A percentile compares a stretch with the other conserved stretches of the same genome.
These are phyloP conservation scores for Senna tora DNA, from an alignment of 306 rosid species.

Conservation along the genomic window DNA sequence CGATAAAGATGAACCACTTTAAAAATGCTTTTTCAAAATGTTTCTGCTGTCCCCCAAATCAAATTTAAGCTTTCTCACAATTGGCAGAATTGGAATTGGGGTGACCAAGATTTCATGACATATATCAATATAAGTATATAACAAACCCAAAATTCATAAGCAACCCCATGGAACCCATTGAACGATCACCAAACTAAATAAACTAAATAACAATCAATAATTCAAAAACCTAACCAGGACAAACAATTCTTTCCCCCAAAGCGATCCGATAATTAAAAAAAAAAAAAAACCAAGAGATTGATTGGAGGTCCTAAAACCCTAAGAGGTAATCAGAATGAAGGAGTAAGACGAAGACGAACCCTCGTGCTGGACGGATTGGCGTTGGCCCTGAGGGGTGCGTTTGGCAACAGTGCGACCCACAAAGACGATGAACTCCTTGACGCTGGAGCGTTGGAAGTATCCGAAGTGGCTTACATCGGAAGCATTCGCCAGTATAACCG, in stretches of 20 bases:
- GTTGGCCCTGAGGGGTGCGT: constrained; percentile 91
- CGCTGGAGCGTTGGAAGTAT: constrained; percentile 80
- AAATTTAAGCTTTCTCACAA: not conserved
- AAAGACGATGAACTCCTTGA: constrained; percentile 62
- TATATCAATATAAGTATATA: not conserved
- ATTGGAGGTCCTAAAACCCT: not conserved
- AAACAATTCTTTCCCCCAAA: not conserved
- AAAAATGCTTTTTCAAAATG: not conserved
- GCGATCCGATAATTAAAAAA: not conserved
- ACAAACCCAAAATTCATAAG: not conserved
- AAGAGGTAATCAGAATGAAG: not conserved
- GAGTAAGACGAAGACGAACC: constrained; percentile 40
- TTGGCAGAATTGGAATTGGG: not conserved
- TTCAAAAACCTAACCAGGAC: not conserved
- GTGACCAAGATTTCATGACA: not conserved
- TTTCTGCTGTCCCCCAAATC: not conserved
- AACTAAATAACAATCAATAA: not conserved
- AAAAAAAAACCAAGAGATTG: not conserved
- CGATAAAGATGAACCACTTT: not conserved
- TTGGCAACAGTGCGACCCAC: constrained; percentile 94
- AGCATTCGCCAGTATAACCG: constrained; percentile 57
- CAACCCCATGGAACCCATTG: no score
- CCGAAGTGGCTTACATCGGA: constrained; percentile 65
- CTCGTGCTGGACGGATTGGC: constrained; percentile 98
- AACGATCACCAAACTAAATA: constrained; percentile 19